Conservation (phyloP, 1,284 basidiomycete species). For the Cystobasidiaceae sp. region DNA sequence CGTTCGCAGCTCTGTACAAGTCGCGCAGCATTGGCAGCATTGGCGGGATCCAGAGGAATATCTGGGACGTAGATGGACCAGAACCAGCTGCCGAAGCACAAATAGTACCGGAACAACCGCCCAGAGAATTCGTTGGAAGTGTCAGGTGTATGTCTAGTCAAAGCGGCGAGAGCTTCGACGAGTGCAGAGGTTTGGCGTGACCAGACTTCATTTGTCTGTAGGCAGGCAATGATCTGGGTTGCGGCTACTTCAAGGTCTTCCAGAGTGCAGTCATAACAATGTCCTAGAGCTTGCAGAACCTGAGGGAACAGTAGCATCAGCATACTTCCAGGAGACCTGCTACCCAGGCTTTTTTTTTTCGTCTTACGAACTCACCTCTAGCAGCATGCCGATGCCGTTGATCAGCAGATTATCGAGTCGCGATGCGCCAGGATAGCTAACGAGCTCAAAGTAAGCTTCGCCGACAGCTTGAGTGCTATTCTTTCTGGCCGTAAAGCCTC, state of each 20-base stretch:
- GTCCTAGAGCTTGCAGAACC: no score
- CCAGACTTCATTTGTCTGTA: no score
- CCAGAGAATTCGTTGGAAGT: neutral
- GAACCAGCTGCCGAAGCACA: slow-evolving; percentile 59
- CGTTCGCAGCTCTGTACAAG: slow-evolving; percentile 50
- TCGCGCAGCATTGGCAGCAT: slow-evolving; percentile 57
- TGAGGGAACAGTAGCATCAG: no score
- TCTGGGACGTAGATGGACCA: slow-evolving; percentile 77
- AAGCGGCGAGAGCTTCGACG: neutral
- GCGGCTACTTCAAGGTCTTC: no score
- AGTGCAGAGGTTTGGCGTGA: no score
- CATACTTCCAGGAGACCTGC: no score
- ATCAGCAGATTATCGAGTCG: neutral
- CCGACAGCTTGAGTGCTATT: neutral
- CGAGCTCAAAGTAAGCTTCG: slow-evolving; percentile 7
- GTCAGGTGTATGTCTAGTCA: neutral
- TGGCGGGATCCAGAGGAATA: slow-evolving; percentile 79
- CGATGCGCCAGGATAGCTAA: neutral
- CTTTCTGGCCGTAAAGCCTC: neutral
- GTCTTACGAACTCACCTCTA: neutral
- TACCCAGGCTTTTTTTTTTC: neutral
- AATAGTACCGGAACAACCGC: slow-evolving; percentile 55
- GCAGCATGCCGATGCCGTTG: neutral
- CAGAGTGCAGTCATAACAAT: no score
- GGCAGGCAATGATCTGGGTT: no score